Conservation (phyloP, 768 basidiomycete species). For the Calocybe indica region DNA sequence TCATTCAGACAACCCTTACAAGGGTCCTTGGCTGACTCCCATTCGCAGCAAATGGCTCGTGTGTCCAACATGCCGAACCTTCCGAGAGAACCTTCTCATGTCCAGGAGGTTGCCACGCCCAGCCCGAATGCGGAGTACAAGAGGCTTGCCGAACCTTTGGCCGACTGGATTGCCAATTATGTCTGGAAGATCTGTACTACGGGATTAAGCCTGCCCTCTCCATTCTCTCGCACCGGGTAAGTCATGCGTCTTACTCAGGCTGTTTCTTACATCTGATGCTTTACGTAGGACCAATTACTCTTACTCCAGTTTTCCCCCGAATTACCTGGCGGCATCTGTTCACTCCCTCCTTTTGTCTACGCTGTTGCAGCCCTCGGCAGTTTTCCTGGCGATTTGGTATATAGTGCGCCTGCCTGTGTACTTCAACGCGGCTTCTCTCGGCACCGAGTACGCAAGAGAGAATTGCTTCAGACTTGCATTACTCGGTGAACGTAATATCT, state of each 20-base stretch:
- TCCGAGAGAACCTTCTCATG: slow-evolving; percentile 25
- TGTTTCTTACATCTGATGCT: slow-evolving; percentile 4
- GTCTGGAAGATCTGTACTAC: slow-evolving; percentile 82
- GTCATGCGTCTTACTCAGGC: slow-evolving; percentile 19
- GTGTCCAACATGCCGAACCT: slow-evolving; percentile 7
- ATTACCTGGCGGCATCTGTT: slow-evolving; percentile 51
- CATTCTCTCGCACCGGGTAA: slow-evolving; percentile 51
- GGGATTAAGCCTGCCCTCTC: slow-evolving; percentile 51
- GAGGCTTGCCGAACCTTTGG: slow-evolving; percentile 69
- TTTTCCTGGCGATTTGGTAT: slow-evolving; percentile 78
- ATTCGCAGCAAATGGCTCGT: no score
- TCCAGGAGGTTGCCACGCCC: slow-evolving; percentile 39
- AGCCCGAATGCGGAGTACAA: slow-evolving; percentile 55
- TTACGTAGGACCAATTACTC: slow-evolving; percentile 25
- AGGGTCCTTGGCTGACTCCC: no score
- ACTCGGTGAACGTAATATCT: slow-evolving; percentile 40
- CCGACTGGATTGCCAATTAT: slow-evolving; percentile 74
- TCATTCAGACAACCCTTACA: no score
- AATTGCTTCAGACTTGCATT: slow-evolving; percentile 58
- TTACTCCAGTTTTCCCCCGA: slow-evolving; percentile 41
- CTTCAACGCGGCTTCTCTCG: slow-evolving; percentile 46
- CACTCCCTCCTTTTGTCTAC: slow-evolving; percentile 76
- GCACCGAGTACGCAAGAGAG: slow-evolving; percentile 52
- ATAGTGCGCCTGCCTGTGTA: slow-evolving; percentile 71
- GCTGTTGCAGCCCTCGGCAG: slow-evolving; percentile 74